A percentile compares a stretch with the other conserved stretches of the same genome.
phyloP scores from a whole-genome alignment of 2,329 filamentous ascomycete genomes.

The Alternaria alternata region DNA sequence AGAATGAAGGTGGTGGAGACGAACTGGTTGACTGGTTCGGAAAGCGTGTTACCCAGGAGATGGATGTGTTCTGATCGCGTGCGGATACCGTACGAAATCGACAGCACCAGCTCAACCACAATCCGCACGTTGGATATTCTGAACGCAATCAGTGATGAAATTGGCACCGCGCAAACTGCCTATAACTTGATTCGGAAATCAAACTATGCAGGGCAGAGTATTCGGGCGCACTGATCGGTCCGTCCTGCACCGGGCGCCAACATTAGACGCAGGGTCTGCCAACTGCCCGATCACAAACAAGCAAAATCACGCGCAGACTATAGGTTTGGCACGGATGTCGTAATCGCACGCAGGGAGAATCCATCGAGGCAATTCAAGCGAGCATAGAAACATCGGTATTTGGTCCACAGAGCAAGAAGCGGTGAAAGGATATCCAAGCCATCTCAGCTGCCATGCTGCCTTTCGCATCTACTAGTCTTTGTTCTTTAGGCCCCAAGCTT shows the following conservation, averaged over 20 bases:
- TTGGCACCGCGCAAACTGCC: background rate
- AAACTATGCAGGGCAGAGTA: slow-evolving; percentile 14
- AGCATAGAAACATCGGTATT: background rate
- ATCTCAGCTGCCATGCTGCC: background rate
- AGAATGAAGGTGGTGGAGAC: slow-evolving; percentile 60
- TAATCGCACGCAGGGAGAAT: background rate
- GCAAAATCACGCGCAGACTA: background rate
- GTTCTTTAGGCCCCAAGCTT: background rate
- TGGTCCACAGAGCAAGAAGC: background rate
- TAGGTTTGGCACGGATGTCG: background rate
- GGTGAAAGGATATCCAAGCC: background rate
- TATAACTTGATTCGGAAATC: background rate
- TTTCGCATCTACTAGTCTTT: background rate
- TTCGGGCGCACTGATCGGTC: slow-evolving; percentile 16
- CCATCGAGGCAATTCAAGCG: background rate
- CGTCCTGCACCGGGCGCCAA: slow-evolving; percentile 23
- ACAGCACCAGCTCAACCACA: background rate
- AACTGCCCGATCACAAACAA: background rate
- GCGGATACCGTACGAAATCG: background rate
- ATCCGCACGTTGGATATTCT: background rate
- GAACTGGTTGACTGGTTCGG: slow-evolving; percentile 88
- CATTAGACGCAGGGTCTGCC: slow-evolving; percentile 1
- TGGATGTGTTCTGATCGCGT: slow-evolving; percentile 70
- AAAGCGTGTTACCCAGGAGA: slow-evolving; percentile 70
- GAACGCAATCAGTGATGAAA: background rate